These are phyloP conservation scores for Camelina sativa DNA, from an alignment of 345 rosid genomes.

Conservation along the genomic window DNA sequence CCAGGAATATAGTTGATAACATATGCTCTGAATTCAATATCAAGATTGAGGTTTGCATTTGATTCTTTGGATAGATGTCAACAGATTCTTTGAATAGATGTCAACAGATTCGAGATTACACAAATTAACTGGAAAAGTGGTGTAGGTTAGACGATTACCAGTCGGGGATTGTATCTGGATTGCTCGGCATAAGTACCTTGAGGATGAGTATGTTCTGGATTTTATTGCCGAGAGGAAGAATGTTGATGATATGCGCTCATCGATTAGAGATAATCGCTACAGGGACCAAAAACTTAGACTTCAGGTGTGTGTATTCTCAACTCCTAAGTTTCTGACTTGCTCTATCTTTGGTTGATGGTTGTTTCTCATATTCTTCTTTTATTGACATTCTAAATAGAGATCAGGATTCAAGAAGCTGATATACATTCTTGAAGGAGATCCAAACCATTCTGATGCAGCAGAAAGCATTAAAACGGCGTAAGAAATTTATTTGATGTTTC, in stretches of 20 bases:
- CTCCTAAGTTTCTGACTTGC: neutral
- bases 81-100: slow-evolving; percentile 11
- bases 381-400: slow-evolving; percentile 52
- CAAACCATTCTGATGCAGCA: slow-evolving; percentile 75
- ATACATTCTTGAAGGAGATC: slow-evolving; percentile 92
- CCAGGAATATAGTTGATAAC: slow-evolving; percentile 55
- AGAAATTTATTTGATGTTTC: slow-evolving; percentile 27
- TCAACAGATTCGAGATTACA: neutral
- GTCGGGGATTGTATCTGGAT: slow-evolving; percentile 96
- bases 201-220: slow-evolving; percentile 82
- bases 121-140: slow-evolving; percentile 1
- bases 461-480: slow-evolving; percentile 94
- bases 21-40: slow-evolving; percentile 71
- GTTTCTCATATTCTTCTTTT: slow-evolving; percentile 12
- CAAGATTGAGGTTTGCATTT: slow-evolving; percentile 59
- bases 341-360: neutral
- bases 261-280: slow-evolving; percentile 88
- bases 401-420: slow-evolving; percentile 87
- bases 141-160: slow-evolving; percentile 83
- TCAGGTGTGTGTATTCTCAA: slow-evolving; percentile 48
- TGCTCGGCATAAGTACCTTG: slow-evolving; percentile 71
- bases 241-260: slow-evolving; percentile 76
- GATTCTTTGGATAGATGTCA: slow-evolving; percentile 5
- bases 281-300: slow-evolving; percentile 90
- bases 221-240: slow-evolving; percentile 95